Evolutionary conservation across 2,329 filamentous ascomycete genomes (phyloP).

Genomic region (Colletotrichum limetticola): DNA sequence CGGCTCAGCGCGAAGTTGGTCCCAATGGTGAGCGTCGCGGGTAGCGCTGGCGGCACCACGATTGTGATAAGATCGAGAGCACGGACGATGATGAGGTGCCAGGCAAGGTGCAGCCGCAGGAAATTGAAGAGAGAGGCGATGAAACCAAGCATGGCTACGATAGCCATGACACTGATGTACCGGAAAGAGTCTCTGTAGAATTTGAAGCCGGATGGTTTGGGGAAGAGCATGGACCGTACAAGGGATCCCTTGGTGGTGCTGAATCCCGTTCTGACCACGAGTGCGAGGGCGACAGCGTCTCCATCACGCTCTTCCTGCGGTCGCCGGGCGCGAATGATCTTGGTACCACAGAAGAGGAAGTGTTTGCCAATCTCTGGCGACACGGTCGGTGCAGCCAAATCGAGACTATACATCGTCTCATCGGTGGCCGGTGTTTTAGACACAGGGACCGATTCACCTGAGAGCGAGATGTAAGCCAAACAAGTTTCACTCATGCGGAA

Average conservation of each 20-base stretch:
- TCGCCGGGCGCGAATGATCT: conserved; percentile 88
- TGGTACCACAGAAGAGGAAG: conserved; percentile 94
- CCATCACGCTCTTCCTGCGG: conserved; percentile 88
- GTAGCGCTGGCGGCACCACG: conserved; percentile 93
- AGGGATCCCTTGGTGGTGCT: conserved; percentile 97
- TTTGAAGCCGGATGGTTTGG: conserved; percentile 97
- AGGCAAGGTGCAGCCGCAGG: conserved; percentile 81
- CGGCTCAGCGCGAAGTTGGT: conserved; percentile 93
- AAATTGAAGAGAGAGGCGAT: conserved; percentile 94
- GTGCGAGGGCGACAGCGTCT: conserved; percentile 89
- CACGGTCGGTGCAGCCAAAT: conserved; percentile 84
- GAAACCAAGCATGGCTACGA: conserved; percentile 88
- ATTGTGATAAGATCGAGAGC: conserved; percentile 97
- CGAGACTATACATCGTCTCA: conserved; percentile 78
- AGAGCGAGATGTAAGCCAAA: background rate
- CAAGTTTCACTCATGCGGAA: background rate
- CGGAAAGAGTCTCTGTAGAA: conserved; percentile 98
- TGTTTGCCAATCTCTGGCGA: conserved; percentile 86
- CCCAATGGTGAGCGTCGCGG: conserved; percentile 94
- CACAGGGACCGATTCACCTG: conserved; percentile 93
- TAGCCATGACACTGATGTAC: conserved; percentile 96
- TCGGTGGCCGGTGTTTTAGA: conserved; percentile 89
- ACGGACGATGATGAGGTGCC: conserved; percentile 91
- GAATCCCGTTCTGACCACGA: conserved; percentile 94
- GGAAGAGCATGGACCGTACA: conserved; percentile 97